Evolutionary conservation across 106 monocot species (phyloP).

Genomic region (Posidonia australis): DNA sequence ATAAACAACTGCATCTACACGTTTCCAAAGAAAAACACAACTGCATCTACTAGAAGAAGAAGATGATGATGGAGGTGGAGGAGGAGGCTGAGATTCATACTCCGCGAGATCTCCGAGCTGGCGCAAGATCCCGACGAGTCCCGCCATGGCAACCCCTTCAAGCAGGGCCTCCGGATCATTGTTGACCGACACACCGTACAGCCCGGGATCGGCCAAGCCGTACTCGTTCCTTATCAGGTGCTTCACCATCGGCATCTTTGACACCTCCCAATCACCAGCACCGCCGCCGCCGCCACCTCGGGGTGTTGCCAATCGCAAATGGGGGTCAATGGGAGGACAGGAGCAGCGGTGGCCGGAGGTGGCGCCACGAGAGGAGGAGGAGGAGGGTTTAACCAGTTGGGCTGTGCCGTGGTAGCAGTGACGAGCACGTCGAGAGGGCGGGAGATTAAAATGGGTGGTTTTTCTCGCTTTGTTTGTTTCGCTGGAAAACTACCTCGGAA

Average conservation of each 20-base stretch:
- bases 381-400: not conserved
- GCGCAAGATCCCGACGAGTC: conserved; percentile 70
- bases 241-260: conserved; percentile 45
- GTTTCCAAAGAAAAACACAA: not conserved
- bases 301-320: not conserved
- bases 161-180: conserved; percentile 61
- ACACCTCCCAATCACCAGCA: not conserved
- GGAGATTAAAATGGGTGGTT: not conserved
- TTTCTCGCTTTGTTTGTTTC: no score
- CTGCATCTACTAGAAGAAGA: not conserved
- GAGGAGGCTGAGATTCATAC: conserved; percentile 27
- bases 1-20: no score
- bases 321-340: not conserved
- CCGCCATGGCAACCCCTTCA: conserved; percentile 68
- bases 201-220: conserved; percentile 40
- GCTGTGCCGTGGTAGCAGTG: not conserved
- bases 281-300: not conserved
- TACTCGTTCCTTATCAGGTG: conserved; percentile 52
- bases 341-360: not conserved
- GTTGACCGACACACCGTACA: conserved; percentile 21
- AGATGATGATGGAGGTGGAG: not conserved
- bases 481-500: no score
- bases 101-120: conserved; percentile 80
- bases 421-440: not conserved
- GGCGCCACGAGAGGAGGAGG: not conserved